phyloP scores from a whole-genome alignment of 202 grass and related monocot genomes.

The Setaria viridis region DNA sequence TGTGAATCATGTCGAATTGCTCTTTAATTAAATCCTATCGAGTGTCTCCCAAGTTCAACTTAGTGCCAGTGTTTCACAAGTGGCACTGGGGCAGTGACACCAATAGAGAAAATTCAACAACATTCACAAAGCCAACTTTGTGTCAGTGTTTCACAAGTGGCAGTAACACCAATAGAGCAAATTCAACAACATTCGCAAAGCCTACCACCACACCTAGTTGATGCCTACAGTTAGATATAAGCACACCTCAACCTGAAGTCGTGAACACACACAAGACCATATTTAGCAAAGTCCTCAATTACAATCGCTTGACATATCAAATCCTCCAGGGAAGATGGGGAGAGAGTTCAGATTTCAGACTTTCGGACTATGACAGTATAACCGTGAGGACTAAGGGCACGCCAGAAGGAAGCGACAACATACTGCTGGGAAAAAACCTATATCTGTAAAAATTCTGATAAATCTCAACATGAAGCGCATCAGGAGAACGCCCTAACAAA shows the following conservation, averaged over 20 bases:
- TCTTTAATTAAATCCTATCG: background rate
- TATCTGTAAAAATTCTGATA: background rate
- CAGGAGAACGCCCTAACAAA: slow-evolving; percentile 1
- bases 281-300: background rate
- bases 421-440: background rate
- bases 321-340: background rate
- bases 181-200: slow-evolving; percentile 11
- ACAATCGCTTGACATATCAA: background rate
- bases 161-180: background rate
- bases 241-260: background rate
- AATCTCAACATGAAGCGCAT: background rate
- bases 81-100: background rate
- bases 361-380: background rate
- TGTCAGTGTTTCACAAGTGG: background rate
- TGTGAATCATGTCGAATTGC: background rate
- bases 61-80: background rate
- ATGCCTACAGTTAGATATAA: background rate
- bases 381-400: too few relatives aligned
- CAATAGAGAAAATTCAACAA: background rate
- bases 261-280: background rate
- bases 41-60: background rate
- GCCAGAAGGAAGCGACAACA: background rate
- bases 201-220: background rate
- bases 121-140: background rate
- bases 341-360: background rate